These are phyloP conservation scores for Corymbia citriodora DNA, from an alignment of 441 rosid species.

Conservation along the genomic window DNA sequence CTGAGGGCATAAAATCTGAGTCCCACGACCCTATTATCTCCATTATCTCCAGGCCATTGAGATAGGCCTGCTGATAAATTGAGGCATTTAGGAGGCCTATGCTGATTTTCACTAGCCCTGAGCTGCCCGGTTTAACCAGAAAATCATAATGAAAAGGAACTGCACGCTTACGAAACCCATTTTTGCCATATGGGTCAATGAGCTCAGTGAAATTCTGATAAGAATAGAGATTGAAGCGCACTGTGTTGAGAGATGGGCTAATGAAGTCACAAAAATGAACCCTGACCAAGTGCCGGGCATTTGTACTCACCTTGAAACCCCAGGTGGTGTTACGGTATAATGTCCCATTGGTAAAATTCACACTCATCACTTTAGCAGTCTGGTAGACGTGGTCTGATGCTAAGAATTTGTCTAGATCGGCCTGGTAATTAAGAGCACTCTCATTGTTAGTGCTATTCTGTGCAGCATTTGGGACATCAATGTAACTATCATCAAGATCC, in stretches of 20 bases:
- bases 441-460: not conserved
- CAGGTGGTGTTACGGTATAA: not conserved
- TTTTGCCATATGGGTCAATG: not conserved
- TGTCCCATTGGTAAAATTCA: not conserved
- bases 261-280: not conserved
- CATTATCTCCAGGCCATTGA: conserved; percentile 5
- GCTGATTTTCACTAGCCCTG: not conserved
- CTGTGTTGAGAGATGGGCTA: not conserved
- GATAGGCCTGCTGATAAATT: not conserved
- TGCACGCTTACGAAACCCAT: fast-evolving
- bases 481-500: not conserved
- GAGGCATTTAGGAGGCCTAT: not conserved
- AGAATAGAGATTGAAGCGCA: not conserved
- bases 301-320: not conserved
- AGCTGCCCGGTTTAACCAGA: not conserved
- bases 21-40: not conserved
- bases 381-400: not conserved
- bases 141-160: not conserved
- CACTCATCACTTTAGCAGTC: not conserved
- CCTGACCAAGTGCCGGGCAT: not conserved
- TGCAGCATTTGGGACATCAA: not conserved
- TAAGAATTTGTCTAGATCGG: not conserved
- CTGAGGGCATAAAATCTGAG: not conserved
- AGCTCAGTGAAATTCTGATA: not conserved
- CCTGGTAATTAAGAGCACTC: not conserved